Evolutionary conservation across 129 eudicot species (phyloP).

Genomic region (Pittosporum tobira): DNA sequence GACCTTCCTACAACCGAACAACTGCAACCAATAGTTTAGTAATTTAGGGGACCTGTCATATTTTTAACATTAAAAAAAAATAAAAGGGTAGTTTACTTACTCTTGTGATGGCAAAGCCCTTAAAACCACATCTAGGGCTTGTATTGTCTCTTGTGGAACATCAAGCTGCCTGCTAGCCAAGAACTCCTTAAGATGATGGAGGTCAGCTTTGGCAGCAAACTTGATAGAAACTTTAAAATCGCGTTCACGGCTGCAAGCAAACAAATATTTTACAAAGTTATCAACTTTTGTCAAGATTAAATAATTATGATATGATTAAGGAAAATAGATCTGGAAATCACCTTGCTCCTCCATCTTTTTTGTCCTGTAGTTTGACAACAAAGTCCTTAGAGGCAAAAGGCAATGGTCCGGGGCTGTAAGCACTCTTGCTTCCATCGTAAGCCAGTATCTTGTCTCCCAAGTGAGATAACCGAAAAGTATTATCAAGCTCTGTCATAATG

Average conservation of each 20-base stretch:
- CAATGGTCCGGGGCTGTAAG: conserved; percentile 50
- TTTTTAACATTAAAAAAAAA: neutral
- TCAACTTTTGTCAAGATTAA: too few species aligned
- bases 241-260: conserved; percentile 33
- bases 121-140: conserved; percentile 71
- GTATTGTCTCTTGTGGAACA: conserved; percentile 65
- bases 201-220: conserved; percentile 56
- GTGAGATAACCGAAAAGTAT: conserved; percentile 24
- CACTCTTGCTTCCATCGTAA: conserved; percentile 74
- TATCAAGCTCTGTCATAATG: conserved; percentile 34
- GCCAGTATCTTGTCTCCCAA: conserved; percentile 42
- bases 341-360: conserved; percentile 26
- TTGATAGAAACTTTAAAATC: conserved; percentile 54
- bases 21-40: conserved; percentile 17
- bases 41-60: neutral
- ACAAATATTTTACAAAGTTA: too few species aligned
- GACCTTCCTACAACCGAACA: conserved; percentile 64
- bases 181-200: conserved; percentile 41
- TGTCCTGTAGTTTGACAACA: conserved; percentile 28
- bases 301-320: too few species aligned
- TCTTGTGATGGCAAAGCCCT: conserved; percentile 37
- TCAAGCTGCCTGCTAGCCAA: conserved; percentile 45
- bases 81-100: conserved; percentile 12
- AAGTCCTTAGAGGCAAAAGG: conserved; percentile 70
- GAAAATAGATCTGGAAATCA: too few species aligned